phyloP scores from a whole-genome alignment of 2,329 filamentous ascomycete genomes.

The Exophiala phaeomuriformis region DNA sequence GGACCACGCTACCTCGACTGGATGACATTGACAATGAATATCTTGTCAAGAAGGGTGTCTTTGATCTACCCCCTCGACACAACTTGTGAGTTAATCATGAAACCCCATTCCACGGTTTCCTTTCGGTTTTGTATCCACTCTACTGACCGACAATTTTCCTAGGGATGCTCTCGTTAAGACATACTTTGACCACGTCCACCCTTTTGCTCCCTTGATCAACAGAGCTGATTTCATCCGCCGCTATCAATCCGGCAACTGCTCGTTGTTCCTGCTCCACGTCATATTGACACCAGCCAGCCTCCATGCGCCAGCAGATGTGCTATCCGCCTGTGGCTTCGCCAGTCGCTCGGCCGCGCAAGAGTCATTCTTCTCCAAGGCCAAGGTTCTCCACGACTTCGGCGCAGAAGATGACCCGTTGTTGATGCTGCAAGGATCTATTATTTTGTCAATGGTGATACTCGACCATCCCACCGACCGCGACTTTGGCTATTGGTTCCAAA shows the following conservation, averaged over 20 bases:
- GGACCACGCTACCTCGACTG: constrained; percentile 23
- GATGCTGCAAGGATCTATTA: constrained; percentile 27
- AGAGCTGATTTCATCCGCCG: constrained; percentile 25
- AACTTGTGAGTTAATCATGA: constrained; percentile 23
- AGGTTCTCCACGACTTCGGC: constrained; percentile 27
- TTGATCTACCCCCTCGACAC: constrained; percentile 24
- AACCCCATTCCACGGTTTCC: constrained; percentile 10
- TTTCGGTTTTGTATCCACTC: constrained; percentile 12
- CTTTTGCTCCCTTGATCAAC: constrained; percentile 24
- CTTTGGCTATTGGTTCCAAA: constrained; percentile 27
- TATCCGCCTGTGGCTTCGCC: constrained; percentile 26
- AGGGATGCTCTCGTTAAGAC: constrained; percentile 26
- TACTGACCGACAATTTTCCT: constrained; percentile 16
- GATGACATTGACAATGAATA: constrained; percentile 27
- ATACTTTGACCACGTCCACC: constrained; percentile 27
- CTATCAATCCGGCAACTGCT: constrained; percentile 26
- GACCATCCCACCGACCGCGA: constrained; percentile 25
- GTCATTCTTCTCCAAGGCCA: constrained; percentile 27
- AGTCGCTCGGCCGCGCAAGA: constrained; percentile 25
- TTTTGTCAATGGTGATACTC: constrained; percentile 27
- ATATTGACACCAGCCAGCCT: constrained; percentile 25
- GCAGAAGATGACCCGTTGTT: constrained; percentile 25
- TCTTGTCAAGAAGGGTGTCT: constrained; percentile 28
- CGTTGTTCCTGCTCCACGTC: constrained; percentile 25
- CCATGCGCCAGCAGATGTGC: constrained; percentile 25